Evolutionary conservation across 345 rosid genomes (phyloP), one percentile per base, ranked within the genome.

Genomic region (Salix brachista): DNA sequence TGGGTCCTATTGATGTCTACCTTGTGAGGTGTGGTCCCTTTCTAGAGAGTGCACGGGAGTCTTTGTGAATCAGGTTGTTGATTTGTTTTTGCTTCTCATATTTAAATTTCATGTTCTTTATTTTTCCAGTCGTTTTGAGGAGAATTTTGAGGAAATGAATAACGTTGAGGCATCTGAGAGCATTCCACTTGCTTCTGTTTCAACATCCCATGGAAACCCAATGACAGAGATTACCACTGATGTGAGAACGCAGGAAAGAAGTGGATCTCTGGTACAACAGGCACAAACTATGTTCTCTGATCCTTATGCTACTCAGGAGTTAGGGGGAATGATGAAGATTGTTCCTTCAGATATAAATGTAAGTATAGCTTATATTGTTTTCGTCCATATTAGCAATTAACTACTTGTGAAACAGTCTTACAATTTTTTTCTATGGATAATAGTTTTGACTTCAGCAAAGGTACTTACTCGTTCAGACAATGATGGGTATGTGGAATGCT

Each of bases 1-100:
- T 93, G 97, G 99, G 97, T 79, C 97, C 96, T n/a, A 89, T 96
- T 75, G 98, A 96, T 81, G 95, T 96, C 74, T 93, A 96, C 82
- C 97, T 93, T 60, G 91, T 96, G 73, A 93, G 98, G 99, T 95
- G 85, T 70, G 68, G 11, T 52, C 60, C 4, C 46, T 41, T 82
- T 74, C 21, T 46, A 12, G 17, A 13, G 32, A 25, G 61, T 26
- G 26, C 61, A n/a, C 44, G 26, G 2, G 2, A 44, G 56, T 66
- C 32, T 6, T 72, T 64, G 16, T 46, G 70, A 61, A 48, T 66
- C 70, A 37, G 25, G 6, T 37, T 34, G 11, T 19, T 21, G 44
- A 34, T 17, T 64, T 14, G 9, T 14, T 67, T 39, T 67, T 58
- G 10, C 4, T 42, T 56, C 30, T 16, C 50, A 61, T 61, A 21